Evolutionary conservation across 1,284 basidiomycete species (phyloP).

Genomic region (Apiotrichum brassicae): DNA sequence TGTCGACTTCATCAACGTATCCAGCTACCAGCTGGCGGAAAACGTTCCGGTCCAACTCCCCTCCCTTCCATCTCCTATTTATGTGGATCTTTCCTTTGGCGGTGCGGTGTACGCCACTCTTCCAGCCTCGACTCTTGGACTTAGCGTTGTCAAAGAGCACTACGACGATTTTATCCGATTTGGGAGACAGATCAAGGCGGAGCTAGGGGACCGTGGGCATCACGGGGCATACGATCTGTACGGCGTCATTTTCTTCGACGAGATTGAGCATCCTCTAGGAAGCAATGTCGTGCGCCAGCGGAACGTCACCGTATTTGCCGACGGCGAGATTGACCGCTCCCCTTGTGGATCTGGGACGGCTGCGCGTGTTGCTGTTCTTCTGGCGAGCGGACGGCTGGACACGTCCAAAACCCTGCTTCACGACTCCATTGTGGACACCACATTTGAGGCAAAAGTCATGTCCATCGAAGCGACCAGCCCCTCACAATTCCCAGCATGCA

Average conservation of each 20-base stretch:
- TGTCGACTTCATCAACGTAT: slow-evolving; percentile 20
- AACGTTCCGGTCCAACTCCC: slow-evolving; percentile 2
- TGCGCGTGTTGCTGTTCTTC: slow-evolving; percentile 48
- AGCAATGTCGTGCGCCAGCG: slow-evolving; percentile 5
- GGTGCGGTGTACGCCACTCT: slow-evolving; percentile 51
- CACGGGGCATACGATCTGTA: slow-evolving; percentile 15
- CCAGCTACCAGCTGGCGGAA: slow-evolving; percentile 5
- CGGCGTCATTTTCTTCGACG: slow-evolving; percentile 18
- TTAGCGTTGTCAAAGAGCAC: slow-evolving; percentile 26
- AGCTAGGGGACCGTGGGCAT: slow-evolving; percentile 23
- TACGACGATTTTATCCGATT: slow-evolving; percentile 34
- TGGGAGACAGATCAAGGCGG: slow-evolving; percentile 31
- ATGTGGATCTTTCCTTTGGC: slow-evolving; percentile 48
- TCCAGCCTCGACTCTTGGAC: slow-evolving; percentile 42
- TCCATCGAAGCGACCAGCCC: background rate
- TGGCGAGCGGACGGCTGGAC: slow-evolving; percentile 35
- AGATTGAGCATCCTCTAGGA: background rate
- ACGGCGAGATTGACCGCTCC: slow-evolving; percentile 50
- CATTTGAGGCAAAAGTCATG: slow-evolving; percentile 8
- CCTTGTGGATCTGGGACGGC: slow-evolving; percentile 50
- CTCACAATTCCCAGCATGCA: slow-evolving; percentile 8
- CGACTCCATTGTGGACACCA: slow-evolving; percentile 14
- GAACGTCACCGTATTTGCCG: slow-evolving; percentile 42
- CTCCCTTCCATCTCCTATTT: slow-evolving; percentile 18
- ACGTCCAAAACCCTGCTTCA: slow-evolving; percentile 2